Percentiles rank a stretch among this genome's conserved stretches.
These are phyloP conservation scores for Chaetoceros tenuissimus DNA, from an alignment of 108 stramenopile species.

Conservation along the genomic window DNA sequence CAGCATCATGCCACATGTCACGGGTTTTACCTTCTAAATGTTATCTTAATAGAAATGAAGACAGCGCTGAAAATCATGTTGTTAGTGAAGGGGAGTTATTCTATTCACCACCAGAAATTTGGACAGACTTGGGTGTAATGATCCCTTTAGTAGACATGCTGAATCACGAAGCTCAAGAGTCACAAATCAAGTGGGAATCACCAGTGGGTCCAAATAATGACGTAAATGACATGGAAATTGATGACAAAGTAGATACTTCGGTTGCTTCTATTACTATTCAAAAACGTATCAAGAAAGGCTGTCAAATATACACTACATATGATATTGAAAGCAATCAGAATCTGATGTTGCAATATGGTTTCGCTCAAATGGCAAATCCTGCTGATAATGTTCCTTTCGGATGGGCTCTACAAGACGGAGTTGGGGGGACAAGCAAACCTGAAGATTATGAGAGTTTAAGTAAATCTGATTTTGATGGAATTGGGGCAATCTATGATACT, in stretches of 20 bases:
- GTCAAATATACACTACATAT: slow-evolving; percentile 64
- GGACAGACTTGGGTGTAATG: slow-evolving; percentile 75
- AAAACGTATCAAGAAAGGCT: slow-evolving; percentile 63
- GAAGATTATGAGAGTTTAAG: slow-evolving; percentile 34
- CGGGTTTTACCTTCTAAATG: slow-evolving; percentile 49
- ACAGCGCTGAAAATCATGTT: slow-evolving; percentile 17
- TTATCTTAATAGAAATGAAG: slow-evolving; percentile 39
- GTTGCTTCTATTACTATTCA: slow-evolving; percentile 21
- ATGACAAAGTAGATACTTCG: slow-evolving; percentile 14
- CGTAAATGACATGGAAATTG: slow-evolving; percentile 7
- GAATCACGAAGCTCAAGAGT: slow-evolving; percentile 69
- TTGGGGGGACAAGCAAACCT: slow-evolving; percentile 53
- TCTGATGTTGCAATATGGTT: slow-evolving; percentile 72
- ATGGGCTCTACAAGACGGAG: slow-evolving; percentile 71
- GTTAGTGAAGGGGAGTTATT: slow-evolving; percentile 1
- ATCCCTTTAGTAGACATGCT: slow-evolving; percentile 83
- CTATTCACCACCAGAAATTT: slow-evolving; percentile 51
- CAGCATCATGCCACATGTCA: slow-evolving; percentile 63
- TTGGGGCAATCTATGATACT: slow-evolving; percentile 56
- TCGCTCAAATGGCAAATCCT: slow-evolving; percentile 62
- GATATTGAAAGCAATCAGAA: slow-evolving; percentile 44
- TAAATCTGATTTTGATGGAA: slow-evolving; percentile 16
- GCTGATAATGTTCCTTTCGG: slow-evolving; percentile 58
- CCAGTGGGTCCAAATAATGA: slow-evolving; percentile 1
- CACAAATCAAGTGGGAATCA: slow-evolving; percentile 56